Percentiles rank a stretch among this genome's conserved stretches.
These are phyloP conservation scores for Phytophthora citricola DNA, from an alignment of 352 stramenopile species.

Conservation along the genomic window DNA sequence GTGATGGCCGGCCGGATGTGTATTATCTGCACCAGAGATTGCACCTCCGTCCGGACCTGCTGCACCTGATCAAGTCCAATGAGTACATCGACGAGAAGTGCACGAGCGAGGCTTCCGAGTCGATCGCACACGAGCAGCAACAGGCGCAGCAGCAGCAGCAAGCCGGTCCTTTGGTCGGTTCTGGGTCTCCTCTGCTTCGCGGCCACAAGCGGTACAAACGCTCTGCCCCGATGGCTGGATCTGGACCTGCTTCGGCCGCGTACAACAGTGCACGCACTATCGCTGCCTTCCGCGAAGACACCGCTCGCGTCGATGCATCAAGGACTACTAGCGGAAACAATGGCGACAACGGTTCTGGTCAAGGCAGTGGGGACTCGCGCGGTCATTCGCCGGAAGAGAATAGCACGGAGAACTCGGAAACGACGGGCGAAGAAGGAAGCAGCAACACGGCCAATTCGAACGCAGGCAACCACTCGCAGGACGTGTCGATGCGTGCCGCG, in stretches of 20 bases:
- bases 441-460: slow-evolving; percentile 60
- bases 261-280: slow-evolving; percentile 40
- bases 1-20: slow-evolving; percentile 72
- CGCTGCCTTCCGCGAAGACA: slow-evolving; percentile 28
- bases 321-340: slow-evolving; percentile 11
- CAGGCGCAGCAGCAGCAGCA: slow-evolving; percentile 38
- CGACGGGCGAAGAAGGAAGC: slow-evolving; percentile 71
- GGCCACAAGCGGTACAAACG: slow-evolving; percentile 78
- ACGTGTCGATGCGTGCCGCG: slow-evolving; percentile 58
- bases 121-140: slow-evolving; percentile 46
- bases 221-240: slow-evolving; percentile 34
- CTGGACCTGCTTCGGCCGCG: slow-evolving; percentile 19
- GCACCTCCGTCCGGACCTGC: slow-evolving; percentile 70
- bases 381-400: slow-evolving; percentile 54
- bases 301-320: slow-evolving; percentile 18
- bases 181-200: slow-evolving; percentile 37
- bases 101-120: slow-evolving; percentile 64
- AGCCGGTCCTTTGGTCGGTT: slow-evolving; percentile 36
- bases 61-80: slow-evolving; percentile 86
- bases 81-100: slow-evolving; percentile 85
- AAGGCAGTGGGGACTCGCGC: slow-evolving; percentile 31
- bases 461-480: slow-evolving; percentile 51
- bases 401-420: slow-evolving; percentile 82
- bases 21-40: slow-evolving; percentile 84
- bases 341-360: slow-evolving; percentile 17